phyloP scores from a whole-genome alignment of 2,329 filamentous ascomycete species.

The Fusarium tjaetaba region DNA sequence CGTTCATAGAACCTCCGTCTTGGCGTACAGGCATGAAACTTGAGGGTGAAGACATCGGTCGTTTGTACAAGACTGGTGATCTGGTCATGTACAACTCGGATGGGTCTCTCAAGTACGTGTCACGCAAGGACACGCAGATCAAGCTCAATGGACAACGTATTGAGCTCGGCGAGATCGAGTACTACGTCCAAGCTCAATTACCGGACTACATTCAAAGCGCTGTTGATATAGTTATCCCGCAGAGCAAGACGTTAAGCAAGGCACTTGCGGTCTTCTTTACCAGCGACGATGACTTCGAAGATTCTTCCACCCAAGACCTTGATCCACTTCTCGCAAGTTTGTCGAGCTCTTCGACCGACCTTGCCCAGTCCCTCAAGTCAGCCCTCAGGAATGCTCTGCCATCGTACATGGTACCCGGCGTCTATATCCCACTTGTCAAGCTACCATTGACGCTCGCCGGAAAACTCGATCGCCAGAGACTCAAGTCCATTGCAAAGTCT shows the following conservation, averaged over 20 bases:
- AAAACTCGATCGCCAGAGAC: slow-evolving; percentile 56
- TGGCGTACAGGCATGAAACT: slow-evolving; percentile 42
- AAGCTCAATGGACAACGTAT: slow-evolving; percentile 69
- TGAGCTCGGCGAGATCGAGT: slow-evolving; percentile 59
- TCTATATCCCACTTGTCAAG: slow-evolving; percentile 52
- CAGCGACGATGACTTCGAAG: neutral
- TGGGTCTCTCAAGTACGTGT: slow-evolving; percentile 56
- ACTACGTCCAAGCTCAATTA: slow-evolving; percentile 54
- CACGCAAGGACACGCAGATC: slow-evolving; percentile 67
- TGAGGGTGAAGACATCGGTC: neutral
- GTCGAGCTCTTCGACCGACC: neutral
- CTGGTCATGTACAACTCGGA: slow-evolving; percentile 55
- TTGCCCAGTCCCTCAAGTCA: slow-evolving; percentile 22
- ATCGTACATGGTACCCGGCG: slow-evolving; percentile 55
- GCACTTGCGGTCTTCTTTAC: slow-evolving; percentile 36
- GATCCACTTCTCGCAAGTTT: slow-evolving; percentile 10
- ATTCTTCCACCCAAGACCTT: neutral
- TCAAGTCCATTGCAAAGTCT: slow-evolving; percentile 33
- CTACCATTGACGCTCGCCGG: slow-evolving; percentile 56
- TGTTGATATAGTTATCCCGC: slow-evolving; percentile 58
- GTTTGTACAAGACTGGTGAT: slow-evolving; percentile 61
- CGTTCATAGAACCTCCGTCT: slow-evolving; percentile 56
- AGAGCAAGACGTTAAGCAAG: slow-evolving; percentile 31
- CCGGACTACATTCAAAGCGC: slow-evolving; percentile 53
- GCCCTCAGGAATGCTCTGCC: slow-evolving; percentile 13